A percentile compares a stretch with the other conserved stretches of the same genome.
phyloP scores from a whole-genome alignment of 163 green algal species.

The Prototheca wickerhamii region DNA sequence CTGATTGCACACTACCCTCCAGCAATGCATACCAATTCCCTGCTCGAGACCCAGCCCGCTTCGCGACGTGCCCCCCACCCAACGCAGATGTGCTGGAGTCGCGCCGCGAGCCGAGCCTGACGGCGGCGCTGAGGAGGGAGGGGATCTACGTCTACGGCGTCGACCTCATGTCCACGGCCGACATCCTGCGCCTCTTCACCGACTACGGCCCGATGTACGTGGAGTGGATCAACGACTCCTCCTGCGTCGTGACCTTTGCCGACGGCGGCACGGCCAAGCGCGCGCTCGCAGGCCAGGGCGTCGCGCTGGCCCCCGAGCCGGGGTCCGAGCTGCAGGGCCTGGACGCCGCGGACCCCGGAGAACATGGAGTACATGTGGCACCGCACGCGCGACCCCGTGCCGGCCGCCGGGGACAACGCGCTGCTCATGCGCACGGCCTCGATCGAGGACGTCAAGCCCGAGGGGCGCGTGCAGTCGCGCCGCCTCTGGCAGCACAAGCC shows the following conservation, averaged over 20 bases:
- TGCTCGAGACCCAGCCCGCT: background rate
- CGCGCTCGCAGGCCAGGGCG: conserved; percentile 56
- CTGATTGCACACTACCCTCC: no score
- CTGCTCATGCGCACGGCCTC: conserved; percentile 65
- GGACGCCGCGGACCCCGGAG: conserved; percentile 30
- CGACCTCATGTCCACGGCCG: conserved; percentile 68
- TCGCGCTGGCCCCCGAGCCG: conserved; percentile 45
- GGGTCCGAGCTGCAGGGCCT: conserved; percentile 29
- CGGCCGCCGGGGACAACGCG: conserved; percentile 33
- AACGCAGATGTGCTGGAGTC: conserved; percentile 55
- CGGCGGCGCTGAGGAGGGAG: conserved; percentile 40
- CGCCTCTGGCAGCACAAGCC: conserved; percentile 39
- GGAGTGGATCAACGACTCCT: conserved; percentile 85
- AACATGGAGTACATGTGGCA: conserved; percentile 57
- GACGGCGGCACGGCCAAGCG: conserved; percentile 49
- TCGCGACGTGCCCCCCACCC: background rate
- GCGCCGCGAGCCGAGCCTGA: conserved; percentile 33
- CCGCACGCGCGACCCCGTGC: conserved; percentile 56
- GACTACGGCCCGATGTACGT: conserved; percentile 67
- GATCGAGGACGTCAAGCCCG: conserved; percentile 41
- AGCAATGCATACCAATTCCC: background rate
- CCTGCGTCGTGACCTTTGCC: conserved; percentile 68
- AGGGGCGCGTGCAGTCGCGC: conserved; percentile 26
- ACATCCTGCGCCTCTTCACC: conserved; percentile 52
- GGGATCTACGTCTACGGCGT: conserved; percentile 81